These are phyloP conservation scores for Tribonema minus DNA, from an alignment of 108 stramenopile species.

Conservation along the genomic window DNA sequence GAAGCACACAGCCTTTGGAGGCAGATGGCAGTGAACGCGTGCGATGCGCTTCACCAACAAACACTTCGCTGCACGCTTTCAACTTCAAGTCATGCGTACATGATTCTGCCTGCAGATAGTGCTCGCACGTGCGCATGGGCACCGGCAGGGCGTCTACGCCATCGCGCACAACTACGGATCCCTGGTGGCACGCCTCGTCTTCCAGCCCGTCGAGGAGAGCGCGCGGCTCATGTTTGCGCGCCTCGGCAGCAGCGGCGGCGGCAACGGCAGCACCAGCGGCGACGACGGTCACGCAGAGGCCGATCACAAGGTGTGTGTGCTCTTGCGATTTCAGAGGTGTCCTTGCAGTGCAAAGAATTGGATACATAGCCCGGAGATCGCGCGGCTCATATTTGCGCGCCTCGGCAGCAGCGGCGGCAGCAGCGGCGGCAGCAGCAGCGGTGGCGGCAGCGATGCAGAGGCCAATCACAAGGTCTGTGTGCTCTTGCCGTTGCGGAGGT, in stretches of 20 bases:
- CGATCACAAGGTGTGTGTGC: no score
- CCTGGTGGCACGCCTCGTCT: constrained; percentile 53
- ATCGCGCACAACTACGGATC: constrained; percentile 55
- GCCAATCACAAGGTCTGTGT: no score
- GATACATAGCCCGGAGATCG: no score
- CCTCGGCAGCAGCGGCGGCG: constrained; percentile 1
- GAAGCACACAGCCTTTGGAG: no score
- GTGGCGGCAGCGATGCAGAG: background rate
- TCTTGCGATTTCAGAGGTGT: no score
- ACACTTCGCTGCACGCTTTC: background rate
- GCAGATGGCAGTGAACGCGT: no score
- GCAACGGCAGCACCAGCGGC: background rate
- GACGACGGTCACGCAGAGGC: background rate
- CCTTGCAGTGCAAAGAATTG: no score
- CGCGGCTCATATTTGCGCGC: constrained; percentile 50
- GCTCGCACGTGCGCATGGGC: background rate
- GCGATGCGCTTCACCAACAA: background rate
- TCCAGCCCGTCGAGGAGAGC: constrained; percentile 54
- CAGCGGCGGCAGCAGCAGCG: background rate
- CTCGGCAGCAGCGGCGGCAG: constrained; percentile 1
- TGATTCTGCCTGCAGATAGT: background rate
- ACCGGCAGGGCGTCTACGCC: constrained; percentile 56
- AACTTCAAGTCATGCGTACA: no score
- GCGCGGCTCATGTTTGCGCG: constrained; percentile 51
- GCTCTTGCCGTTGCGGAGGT: no score